A percentile compares a stretch with the other conserved stretches of the same genome.
These are phyloP conservation scores for Friedmanniomyces simplex DNA, from an alignment of 495 filamentous ascomycete genomes.

Conservation along the genomic window DNA sequence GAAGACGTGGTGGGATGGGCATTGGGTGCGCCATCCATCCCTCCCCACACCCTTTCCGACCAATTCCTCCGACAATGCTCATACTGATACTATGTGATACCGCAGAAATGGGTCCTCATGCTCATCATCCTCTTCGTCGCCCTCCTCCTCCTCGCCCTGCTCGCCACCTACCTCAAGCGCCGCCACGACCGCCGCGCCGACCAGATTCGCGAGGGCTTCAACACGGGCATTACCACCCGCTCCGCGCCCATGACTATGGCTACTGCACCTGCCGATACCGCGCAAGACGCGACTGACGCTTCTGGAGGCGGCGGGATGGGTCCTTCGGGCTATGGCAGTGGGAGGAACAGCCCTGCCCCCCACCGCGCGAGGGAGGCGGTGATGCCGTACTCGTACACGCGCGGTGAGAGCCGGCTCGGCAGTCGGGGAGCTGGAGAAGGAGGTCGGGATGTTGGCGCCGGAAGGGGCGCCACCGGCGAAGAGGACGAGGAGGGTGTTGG, in stretches of 20 bases:
- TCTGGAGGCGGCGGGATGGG: neutral
- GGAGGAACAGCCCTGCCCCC: slow-evolving; percentile 5
- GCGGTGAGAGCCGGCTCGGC: slow-evolving; percentile 12
- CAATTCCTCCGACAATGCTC: no score
- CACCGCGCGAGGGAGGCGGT: slow-evolving; percentile 5
- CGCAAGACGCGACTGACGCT: neutral
- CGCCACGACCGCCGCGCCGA: slow-evolving; percentile 25
- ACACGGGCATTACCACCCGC: slow-evolving; percentile 21
- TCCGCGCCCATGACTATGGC: neutral
- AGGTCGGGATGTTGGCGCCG: neutral
- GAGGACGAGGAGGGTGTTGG: slow-evolving; percentile 8
- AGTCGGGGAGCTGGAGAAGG: slow-evolving; percentile 15
- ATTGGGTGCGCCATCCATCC: slow-evolving; percentile 1
- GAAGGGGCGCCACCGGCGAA: neutral
- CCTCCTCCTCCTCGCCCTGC: slow-evolving; percentile 23
- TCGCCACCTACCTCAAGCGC: slow-evolving; percentile 23
- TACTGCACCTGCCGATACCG: neutral
- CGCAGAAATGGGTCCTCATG: slow-evolving; percentile 33
- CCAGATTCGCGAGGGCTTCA: slow-evolving; percentile 16
- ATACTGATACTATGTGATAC: no score
- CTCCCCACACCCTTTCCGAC: no score
- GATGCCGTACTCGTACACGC: slow-evolving; percentile 21
- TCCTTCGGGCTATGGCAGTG: neutral
- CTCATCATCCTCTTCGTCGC: slow-evolving; percentile 28
- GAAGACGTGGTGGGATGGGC: slow-evolving; percentile 2